Evolutionary conservation across 2,329 filamentous ascomycete species (phyloP), one percentile per base, ranked within the genome.

Genomic region (Aspergillus terreus): DNA sequence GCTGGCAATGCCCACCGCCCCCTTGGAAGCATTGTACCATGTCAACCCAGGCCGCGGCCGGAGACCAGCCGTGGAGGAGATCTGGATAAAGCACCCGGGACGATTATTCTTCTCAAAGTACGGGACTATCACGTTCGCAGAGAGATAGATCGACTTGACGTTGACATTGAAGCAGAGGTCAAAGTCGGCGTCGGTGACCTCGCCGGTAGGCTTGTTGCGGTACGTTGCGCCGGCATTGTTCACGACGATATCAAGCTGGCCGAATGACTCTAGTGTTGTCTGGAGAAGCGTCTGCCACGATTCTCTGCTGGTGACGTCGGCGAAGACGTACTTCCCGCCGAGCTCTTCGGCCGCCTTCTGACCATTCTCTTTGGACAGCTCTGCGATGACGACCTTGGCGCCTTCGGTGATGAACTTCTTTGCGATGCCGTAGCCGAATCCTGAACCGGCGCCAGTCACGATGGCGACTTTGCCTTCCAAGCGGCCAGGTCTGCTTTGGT

Each of bases 191-290:
- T 73, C 65, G 1, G 71, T 73, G 15, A 73, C 71, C 25, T 68
- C 64, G 4, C 57, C 51, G 1, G 71, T 71, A 3, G 71, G 65
- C 57, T 70, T 70, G 52, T 71, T 71, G 47, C 44, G 50, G 54
- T 67, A 70, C 6, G 61, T 63, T 7, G 62, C 65, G 6, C 75
- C 76, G 1, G 74, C 73, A 58, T 76, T 77, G 54, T 77, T 77
- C 53, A 77, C 62, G 14, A 78, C 60, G 30, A 74, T 69, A 57
- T 76, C 70, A 14, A 77, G 60, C 6, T 58, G 54, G 4, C 65
- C 63, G 42, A 58, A 51, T 25, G 55, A 56, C 1, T 63, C 45
- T 11, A 71, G 46, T 1, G 57, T 52, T 4, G 58, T 35, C 17
- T 63, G 57, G 12, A 64, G 56, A 7, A 63, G 53, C 4, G 57